Evolutionary conservation across 768 basidiomycete genomes (phyloP).

Genomic region (Solioccasus polychromus): DNA sequence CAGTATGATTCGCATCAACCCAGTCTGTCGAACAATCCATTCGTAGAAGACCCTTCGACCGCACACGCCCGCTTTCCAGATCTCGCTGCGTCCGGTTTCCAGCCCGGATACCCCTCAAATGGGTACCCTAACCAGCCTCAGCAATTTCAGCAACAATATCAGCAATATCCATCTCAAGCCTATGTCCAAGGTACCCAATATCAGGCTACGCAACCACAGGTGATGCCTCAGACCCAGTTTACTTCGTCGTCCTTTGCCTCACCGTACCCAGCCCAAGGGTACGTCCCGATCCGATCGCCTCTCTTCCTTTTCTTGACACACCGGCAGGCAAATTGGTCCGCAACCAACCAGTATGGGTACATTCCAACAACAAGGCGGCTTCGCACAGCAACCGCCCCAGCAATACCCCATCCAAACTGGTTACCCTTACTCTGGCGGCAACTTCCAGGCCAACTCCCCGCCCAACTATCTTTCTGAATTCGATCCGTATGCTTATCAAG

Average conservation of each 20-base stretch:
- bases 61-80: conserved; percentile 63
- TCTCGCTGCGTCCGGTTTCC: conserved; percentile 36
- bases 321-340: conserved; percentile 24
- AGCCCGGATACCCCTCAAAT: conserved; percentile 14
- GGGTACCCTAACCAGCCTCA: conserved; percentile 27
- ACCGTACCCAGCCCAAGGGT: conserved; percentile 25
- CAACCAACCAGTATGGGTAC: conserved; percentile 29
- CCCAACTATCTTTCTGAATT: conserved; percentile 37
- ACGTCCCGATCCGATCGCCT: conserved; percentile 8
- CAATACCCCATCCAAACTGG: conserved; percentile 18
- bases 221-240: conserved; percentile 22
- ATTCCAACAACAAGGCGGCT: conserved; percentile 54
- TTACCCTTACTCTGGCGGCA: conserved; percentile 30
- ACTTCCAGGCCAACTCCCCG: conserved; percentile 21
- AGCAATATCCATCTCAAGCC: conserved; percentile 27
- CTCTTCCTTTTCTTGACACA: not conserved
- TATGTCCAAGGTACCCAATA: conserved; percentile 9
- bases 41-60: conserved; percentile 51
- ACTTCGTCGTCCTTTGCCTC: conserved; percentile 20
- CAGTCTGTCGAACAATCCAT: conserved; percentile 60
- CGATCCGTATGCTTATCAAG: conserved; percentile 35
- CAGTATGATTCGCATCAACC: conserved; percentile 41
- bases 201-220: conserved; percentile 19
- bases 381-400: conserved; percentile 61
- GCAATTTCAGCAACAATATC: conserved; percentile 39